Percentiles rank a stretch among this genome's conserved stretches.
phyloP scores from a whole-genome alignment of 306 rosid species.

The Trifolium repens region DNA sequence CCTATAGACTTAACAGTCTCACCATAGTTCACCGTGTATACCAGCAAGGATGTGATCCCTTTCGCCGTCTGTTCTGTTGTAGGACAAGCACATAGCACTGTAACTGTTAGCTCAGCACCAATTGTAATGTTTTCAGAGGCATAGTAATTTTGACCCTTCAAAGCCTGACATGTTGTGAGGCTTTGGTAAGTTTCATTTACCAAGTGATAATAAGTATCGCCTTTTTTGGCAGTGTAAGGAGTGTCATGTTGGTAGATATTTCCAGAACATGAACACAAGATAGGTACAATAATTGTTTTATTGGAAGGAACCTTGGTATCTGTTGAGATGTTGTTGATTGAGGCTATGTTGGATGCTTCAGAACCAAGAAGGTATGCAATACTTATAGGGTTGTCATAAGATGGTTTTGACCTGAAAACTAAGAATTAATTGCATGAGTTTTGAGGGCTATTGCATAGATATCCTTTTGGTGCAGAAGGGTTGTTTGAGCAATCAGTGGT shows the following conservation, averaged over 20 bases:
- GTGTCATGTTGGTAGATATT: slow-evolving; percentile 55
- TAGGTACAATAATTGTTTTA: slow-evolving; percentile 51
- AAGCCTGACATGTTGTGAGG: slow-evolving; percentile 59
- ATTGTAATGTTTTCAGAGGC: slow-evolving; percentile 28
- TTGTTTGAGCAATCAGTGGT: slow-evolving; percentile 38
- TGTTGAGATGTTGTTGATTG: slow-evolving; percentile 51
- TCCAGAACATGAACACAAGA: slow-evolving; percentile 57
- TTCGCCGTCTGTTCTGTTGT: slow-evolving; percentile 42
- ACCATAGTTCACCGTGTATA: slow-evolving; percentile 36
- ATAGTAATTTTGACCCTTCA: slow-evolving; percentile 56
- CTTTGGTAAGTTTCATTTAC: slow-evolving; percentile 48
- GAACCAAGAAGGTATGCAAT: slow-evolving; percentile 60
- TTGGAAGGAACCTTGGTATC: slow-evolving; percentile 37
- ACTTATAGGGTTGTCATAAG: slow-evolving; percentile 44
- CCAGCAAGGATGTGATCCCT: slow-evolving; percentile 49
- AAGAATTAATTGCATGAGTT: slow-evolving; percentile 54
- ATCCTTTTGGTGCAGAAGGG: slow-evolving; percentile 53
- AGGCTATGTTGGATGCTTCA: slow-evolving; percentile 52
- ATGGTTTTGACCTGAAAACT: slow-evolving; percentile 44
- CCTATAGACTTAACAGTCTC: slow-evolving; percentile 47
- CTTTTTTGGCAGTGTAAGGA: slow-evolving; percentile 29
- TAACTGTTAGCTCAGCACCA: slow-evolving; percentile 47
- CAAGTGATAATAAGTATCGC: slow-evolving; percentile 37
- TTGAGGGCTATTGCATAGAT: slow-evolving; percentile 47
- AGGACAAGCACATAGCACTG: slow-evolving; percentile 59